Evolutionary conservation across 768 basidiomycete genomes (phyloP).

Genomic region (Mycena albidolilacea): DNA sequence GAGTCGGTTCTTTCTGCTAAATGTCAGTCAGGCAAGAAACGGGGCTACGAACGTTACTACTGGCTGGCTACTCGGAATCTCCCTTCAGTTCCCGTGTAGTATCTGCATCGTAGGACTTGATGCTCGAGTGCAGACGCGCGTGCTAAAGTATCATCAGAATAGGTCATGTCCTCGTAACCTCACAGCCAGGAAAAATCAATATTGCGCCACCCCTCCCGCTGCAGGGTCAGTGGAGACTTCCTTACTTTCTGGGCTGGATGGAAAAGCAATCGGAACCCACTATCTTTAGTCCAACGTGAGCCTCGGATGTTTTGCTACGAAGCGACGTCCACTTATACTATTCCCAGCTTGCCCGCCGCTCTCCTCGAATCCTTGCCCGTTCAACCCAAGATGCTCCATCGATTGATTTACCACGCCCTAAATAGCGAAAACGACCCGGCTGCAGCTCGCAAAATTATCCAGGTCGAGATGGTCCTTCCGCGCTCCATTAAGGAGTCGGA

Average conservation of each 20-base stretch:
- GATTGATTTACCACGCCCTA: conserved; percentile 63
- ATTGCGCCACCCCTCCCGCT: conserved; percentile 29
- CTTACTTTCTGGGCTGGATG: conserved; percentile 36
- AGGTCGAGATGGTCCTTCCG: conserved; percentile 57
- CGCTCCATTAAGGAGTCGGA: conserved; percentile 6
- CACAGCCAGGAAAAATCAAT: conserved; percentile 30
- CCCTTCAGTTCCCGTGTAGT: conserved; percentile 40
- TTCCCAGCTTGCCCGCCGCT: conserved; percentile 55
- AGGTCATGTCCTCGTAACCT: conserved; percentile 68
- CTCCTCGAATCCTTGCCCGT: conserved; percentile 49
- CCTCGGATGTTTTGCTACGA: not conserved
- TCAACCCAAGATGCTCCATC: conserved; percentile 57
- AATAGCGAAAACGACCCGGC: conserved; percentile 10
- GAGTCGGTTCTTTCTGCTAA: not conserved
- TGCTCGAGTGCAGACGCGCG: not conserved
- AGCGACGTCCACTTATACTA: conserved; percentile 1
- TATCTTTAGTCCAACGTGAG: conserved; percentile 39
- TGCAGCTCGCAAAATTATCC: conserved; percentile 46
- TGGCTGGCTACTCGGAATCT: conserved; percentile 18
- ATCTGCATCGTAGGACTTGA: conserved; percentile 58
- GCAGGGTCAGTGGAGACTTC: conserved; percentile 35
- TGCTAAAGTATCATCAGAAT: conserved; percentile 54
- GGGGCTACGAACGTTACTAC: conserved; percentile 28
- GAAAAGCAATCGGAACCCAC: conserved; percentile 31
- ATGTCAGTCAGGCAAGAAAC: conserved; percentile 27